Percentiles rank a stretch among this genome's conserved stretches.
Evolutionary conservation across 257 asterid genomes (phyloP).

Genomic region (Ajuga chamaepitys): DNA sequence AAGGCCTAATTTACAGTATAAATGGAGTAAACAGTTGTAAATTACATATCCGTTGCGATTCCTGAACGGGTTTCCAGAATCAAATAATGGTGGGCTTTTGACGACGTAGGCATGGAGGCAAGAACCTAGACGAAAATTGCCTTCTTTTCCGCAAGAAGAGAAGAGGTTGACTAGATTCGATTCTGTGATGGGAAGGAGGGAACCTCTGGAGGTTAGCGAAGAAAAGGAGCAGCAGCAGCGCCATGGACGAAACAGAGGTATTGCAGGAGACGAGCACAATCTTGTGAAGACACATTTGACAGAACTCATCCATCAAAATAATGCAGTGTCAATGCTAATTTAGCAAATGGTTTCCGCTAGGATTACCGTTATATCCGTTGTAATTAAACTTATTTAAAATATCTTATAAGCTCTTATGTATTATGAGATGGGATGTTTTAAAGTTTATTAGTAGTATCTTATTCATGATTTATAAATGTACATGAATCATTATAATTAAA

Average conservation of each 20-base stretch:
- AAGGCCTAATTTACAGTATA: constrained; percentile 43
- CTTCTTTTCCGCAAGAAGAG: constrained; percentile 43
- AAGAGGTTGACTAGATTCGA: constrained; percentile 35
- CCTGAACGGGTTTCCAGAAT: not conserved
- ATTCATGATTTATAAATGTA: too few relatives aligned
- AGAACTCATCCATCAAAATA: constrained; percentile 49
- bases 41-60: constrained; percentile 12
- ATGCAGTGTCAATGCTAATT: not conserved
- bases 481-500: too few relatives aligned
- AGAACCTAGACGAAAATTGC: constrained; percentile 50
- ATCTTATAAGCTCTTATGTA: too few relatives aligned
- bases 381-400: too few relatives aligned
- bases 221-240: constrained; percentile 15
- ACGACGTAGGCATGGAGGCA: constrained; percentile 64
- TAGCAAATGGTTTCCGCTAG: not conserved
- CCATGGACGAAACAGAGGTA: constrained; percentile 17
- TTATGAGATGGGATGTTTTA: too few relatives aligned
- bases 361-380: too few relatives aligned
- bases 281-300: constrained; percentile 27
- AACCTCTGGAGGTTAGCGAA: not conserved
- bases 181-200: constrained; percentile 20
- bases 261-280: constrained; percentile 2
- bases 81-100: constrained; percentile 36
- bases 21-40: constrained; percentile 49
- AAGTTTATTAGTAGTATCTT: too few relatives aligned